phyloP scores from a whole-genome alignment of 2,329 filamentous ascomycete genomes.

The Sclerotinia minor region DNA sequence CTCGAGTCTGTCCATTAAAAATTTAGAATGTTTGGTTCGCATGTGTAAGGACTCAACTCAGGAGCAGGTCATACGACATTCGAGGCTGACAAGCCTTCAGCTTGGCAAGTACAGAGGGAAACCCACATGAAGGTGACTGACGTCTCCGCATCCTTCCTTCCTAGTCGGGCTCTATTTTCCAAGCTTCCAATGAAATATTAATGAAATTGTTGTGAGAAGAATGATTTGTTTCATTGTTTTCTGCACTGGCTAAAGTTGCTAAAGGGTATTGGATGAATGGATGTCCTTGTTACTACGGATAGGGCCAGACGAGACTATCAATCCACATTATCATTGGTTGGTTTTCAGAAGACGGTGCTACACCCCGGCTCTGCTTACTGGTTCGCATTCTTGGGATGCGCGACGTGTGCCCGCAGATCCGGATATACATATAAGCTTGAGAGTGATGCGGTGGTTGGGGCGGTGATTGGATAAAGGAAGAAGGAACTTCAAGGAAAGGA shows the following conservation, averaged over 20 bases:
- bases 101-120: slow-evolving; percentile 1
- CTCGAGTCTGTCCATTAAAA: too few species aligned
- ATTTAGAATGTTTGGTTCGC: neutral
- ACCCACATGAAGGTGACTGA: slow-evolving; percentile 9
- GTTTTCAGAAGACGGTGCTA: neutral
- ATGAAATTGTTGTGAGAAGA: neutral
- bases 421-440: neutral
- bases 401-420: slow-evolving; percentile 4
- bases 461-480: neutral
- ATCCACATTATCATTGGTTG: slow-evolving; percentile 1
- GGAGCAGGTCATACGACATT: slow-evolving; percentile 22
- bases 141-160: slow-evolving; percentile 13
- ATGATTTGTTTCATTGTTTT: slow-evolving; percentile 6
- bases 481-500: too few species aligned
- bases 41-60: too few species aligned
- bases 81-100: slow-evolving; percentile 18
- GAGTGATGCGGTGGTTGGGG: neutral
- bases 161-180: neutral
- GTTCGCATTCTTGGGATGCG: slow-evolving; percentile 1
- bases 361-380: slow-evolving; percentile 7
- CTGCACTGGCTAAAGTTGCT: slow-evolving; percentile 8
- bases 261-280: neutral
- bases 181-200: neutral
- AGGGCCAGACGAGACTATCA: slow-evolving; percentile 6
- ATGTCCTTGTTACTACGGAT: slow-evolving; percentile 1